phyloP scores from a whole-genome alignment of 441 rosid genomes.

The Euphorbia corollata region DNA sequence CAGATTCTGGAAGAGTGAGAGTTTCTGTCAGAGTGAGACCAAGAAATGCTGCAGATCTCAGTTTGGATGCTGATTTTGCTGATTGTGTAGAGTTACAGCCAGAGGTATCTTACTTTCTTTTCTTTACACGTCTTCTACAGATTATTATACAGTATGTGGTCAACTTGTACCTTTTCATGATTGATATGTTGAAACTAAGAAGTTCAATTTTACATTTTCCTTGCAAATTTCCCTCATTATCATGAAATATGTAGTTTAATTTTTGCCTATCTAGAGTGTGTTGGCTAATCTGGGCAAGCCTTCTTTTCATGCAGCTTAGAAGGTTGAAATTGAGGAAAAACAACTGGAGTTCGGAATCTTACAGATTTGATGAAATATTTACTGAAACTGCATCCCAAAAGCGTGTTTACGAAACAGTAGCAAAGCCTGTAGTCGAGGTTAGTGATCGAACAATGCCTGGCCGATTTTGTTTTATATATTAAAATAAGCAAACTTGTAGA shows the following conservation, averaged over 20 bases:
- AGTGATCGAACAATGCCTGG: conserved; percentile 2
- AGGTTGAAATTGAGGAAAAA: conserved; percentile 72
- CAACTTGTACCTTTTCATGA: background rate
- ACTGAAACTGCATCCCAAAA: conserved; percentile 76
- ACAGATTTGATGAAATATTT: conserved; percentile 73
- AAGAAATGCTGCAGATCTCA: conserved; percentile 58
- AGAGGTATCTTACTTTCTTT: conserved; percentile 39
- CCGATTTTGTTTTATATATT: background rate
- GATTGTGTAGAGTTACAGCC: conserved; percentile 84
- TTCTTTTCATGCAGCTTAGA: conserved; percentile 45
- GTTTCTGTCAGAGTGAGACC: conserved; percentile 83
- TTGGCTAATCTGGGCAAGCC: background rate
- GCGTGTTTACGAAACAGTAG: conserved; percentile 83
- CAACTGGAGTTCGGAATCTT: conserved; percentile 85
- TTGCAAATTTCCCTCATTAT: background rate
- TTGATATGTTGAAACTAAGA: background rate
- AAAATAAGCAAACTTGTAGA: background rate
- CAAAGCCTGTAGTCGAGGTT: conserved; percentile 91
- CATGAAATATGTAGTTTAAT: background rate
- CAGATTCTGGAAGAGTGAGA: conserved; percentile 82
- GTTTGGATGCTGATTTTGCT: conserved; percentile 70
- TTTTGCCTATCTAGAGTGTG: background rate
- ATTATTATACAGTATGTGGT: background rate
- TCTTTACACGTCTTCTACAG: background rate
- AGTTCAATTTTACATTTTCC: background rate